A percentile compares a stretch with the other conserved stretches of the same genome.
Evolutionary conservation across 192 early-diverging fungal species (phyloP).

Genomic region (Chytriomyces confervae): DNA sequence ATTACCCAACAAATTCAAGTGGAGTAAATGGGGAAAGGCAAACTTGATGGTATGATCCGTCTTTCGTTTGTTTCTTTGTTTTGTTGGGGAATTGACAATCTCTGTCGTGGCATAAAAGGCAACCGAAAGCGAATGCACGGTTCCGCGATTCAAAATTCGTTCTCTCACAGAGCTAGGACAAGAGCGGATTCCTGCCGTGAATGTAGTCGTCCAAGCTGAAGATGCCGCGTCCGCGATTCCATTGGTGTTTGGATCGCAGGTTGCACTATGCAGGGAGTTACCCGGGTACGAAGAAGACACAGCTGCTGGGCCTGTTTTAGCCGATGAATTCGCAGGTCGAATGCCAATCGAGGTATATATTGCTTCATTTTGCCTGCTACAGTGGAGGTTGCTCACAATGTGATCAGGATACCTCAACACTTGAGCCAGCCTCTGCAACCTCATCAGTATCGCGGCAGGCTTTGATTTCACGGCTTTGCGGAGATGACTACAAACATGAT

Average conservation of each 20-base stretch:
- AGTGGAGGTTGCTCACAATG: neutral
- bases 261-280: neutral
- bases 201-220: neutral
- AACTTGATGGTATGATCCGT: neutral
- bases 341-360: neutral
- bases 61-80: constrained; percentile 6
- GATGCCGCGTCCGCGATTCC: neutral
- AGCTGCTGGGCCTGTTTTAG: neutral
- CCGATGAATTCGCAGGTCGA: neutral
- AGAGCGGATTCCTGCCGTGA: neutral
- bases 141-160: constrained; percentile 1
- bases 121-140: neutral
- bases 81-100: neutral
- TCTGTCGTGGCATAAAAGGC: neutral
- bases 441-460: too few species aligned
- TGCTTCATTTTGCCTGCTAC: neutral
- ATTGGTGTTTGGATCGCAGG: neutral
- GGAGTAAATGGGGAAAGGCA: constrained; percentile 19
- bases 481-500: neutral
- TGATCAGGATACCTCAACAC: neutral
- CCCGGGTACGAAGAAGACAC: constrained; percentile 13
- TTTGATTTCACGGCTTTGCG: neutral
- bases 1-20: constrained; percentile 17
- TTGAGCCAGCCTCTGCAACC: neutral
- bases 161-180: neutral